Evolutionary conservation across 2,329 filamentous ascomycete genomes (phyloP), one percentile per base, ranked within the genome.

Genomic region (Chrysoporthe cubensis): DNA sequence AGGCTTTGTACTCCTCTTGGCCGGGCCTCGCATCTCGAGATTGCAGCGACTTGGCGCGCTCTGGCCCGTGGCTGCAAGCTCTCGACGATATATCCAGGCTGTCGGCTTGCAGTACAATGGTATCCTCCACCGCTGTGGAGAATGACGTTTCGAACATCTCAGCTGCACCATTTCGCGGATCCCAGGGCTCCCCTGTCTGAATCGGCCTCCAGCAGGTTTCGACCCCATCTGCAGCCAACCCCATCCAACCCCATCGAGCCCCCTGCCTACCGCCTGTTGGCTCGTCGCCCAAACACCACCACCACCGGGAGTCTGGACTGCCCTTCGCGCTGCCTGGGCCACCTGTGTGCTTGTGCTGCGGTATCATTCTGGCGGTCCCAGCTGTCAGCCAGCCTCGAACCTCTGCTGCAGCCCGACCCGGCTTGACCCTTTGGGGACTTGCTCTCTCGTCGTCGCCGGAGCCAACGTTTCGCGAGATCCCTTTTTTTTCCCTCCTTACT

Each of bases 111-210:
- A 26, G 40, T 42, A 40, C 34, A 6, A 58, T n/a, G 7, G 7
- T 42, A 8, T 40, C 56, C 16, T 58, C 34, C 32, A 9, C 37
- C n/a, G 32, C 18, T 40, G 56, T 37, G 56, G 56, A 58, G 56
- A 58, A 42, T 58, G 56, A 58, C 56, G 56, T 58, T 58, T 58
- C n/a, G 34, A 42, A 4, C 34, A 54, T n/a, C 9, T 34, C 50
- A 4, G n/a, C 61, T 63, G 61, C 61, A 63, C 37, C n/a, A 63
- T 63, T 56, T 56, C 61, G 48, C 61, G 32, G 9, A 43, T 34
- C 32, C 62, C 18, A 57, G 48, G 62, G 52, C 48, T 56, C 62
- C 62, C 62, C 62, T 64, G 62, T 57, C 50, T 21, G 8, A 16
- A 26, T 60, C 37, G 14, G 34, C 34, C 13, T 37, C 61, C 37